phyloP scores from a whole-genome alignment of 140 eudicot genomes.

The Erigeron philadelphicus region DNA sequence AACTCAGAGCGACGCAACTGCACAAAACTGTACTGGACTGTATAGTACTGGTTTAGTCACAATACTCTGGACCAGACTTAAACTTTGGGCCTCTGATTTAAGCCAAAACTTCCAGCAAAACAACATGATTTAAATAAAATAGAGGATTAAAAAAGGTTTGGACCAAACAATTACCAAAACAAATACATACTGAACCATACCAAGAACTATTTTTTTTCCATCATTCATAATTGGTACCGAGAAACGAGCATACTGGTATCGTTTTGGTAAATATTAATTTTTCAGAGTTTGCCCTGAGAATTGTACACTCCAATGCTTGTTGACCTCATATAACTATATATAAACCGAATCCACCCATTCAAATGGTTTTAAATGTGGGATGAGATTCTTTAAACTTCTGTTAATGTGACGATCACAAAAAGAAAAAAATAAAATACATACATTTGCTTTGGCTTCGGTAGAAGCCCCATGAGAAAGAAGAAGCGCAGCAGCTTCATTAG shows the following conservation, averaged over 20 bases:
- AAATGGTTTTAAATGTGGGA: no score
- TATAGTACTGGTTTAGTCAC: no score
- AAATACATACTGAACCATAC: background rate
- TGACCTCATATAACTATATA: background rate
- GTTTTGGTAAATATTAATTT: background rate
- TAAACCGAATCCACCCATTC: background rate
- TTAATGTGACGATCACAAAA: background rate
- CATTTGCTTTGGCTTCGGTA: conserved; percentile 35
- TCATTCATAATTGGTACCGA: background rate
- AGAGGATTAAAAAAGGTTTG: no score
- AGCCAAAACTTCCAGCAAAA: no score
- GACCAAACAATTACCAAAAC: background rate
- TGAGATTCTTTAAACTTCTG: background rate
- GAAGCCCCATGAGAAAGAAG: conserved; percentile 80
- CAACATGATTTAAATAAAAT: no score
- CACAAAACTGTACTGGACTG: no score
- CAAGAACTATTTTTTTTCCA: background rate
- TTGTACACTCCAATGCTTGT: background rate
- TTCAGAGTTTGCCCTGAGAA: background rate
- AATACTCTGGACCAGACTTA: no score
- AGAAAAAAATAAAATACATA: conserved; percentile 6
- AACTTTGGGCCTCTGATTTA: no score
- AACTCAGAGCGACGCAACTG: no score
- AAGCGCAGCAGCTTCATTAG: conserved; percentile 67
- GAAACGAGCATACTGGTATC: no score